Percentiles rank a stretch among this genome's conserved stretches.
phyloP scores from a whole-genome alignment of 345 rosid genomes.

The Anastatica hierochuntica region DNA sequence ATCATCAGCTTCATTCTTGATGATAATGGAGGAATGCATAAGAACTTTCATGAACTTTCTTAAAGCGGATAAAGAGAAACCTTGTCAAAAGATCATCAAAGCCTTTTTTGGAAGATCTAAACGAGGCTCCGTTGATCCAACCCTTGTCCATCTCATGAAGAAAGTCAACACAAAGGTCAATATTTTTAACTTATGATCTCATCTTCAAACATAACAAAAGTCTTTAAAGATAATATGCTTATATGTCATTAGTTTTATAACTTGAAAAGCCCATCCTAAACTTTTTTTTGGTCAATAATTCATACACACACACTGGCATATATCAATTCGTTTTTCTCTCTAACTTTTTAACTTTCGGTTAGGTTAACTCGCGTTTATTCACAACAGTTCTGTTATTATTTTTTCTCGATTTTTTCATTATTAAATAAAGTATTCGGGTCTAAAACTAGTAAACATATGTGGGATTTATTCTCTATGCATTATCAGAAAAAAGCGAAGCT shows the following conservation, averaged over 20 bases:
- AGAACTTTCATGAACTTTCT: conserved; percentile 90
- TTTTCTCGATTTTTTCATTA: no score
- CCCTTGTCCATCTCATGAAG: conserved; percentile 67
- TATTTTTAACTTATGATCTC: not conserved
- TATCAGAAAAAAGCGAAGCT: conserved; percentile 74
- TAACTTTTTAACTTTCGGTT: no score
- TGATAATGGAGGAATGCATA: conserved; percentile 92
- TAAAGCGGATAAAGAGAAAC: conserved; percentile 71
- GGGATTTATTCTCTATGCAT: no score
- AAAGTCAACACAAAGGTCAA: conserved; percentile 79
- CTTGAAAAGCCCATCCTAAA: not conserved
- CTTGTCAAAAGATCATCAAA: conserved; percentile 53
- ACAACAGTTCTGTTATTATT: no score
- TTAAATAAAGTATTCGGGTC: no score
- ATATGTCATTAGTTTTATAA: not conserved
- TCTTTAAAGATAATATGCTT: no score
- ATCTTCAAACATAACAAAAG: no score
- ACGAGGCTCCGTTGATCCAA: conserved; percentile 70
- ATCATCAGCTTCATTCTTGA: conserved; percentile 63
- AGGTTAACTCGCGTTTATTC: no score
- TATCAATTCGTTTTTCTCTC: no score
- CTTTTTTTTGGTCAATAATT: no score
- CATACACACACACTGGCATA: no score
- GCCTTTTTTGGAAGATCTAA: conserved; percentile 57
- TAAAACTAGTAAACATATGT: no score